A percentile compares a stretch with the other conserved stretches of the same genome.
Evolutionary conservation across 1,284 basidiomycete genomes (phyloP).

Genomic region (Microstroma glucosiphilum): DNA sequence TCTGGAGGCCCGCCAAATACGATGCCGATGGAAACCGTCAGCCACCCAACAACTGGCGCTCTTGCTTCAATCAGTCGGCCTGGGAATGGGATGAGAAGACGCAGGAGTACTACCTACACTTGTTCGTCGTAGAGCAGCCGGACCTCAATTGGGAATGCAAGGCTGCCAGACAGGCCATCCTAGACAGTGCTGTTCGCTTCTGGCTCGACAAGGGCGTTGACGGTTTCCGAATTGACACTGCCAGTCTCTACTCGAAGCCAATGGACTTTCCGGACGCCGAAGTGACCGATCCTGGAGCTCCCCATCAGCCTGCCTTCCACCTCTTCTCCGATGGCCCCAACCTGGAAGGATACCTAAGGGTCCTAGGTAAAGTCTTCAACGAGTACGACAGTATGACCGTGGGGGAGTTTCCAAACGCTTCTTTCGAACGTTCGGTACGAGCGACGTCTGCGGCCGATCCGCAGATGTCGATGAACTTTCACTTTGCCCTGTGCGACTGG

Average conservation of each 20-base stretch:
- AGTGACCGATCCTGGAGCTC: conserved; percentile 54
- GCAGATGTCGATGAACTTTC: conserved; percentile 58
- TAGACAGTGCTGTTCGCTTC: conserved; percentile 62
- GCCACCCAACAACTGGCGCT: conserved; percentile 65
- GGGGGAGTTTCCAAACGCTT: conserved; percentile 57
- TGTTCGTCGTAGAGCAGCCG: conserved; percentile 60
- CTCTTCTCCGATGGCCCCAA: conserved; percentile 38
- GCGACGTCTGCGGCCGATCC: conserved; percentile 55
- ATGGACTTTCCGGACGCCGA: conserved; percentile 46
- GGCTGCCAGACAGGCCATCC: conserved; percentile 57
- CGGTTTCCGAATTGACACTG: conserved; percentile 58
- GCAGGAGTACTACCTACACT: conserved; percentile 68
- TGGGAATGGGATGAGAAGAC: conserved; percentile 68
- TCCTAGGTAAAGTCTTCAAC: conserved; percentile 57
- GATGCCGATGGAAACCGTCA: conserved; percentile 53
- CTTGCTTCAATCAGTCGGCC: conserved; percentile 52
- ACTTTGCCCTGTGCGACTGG: conserved; percentile 62
- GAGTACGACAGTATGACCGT: conserved; percentile 60
- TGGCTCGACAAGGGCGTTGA: conserved; percentile 70
- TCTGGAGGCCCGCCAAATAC: conserved; percentile 64
- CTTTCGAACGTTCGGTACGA: conserved; percentile 38
- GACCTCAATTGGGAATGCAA: conserved; percentile 73
- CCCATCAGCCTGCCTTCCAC: conserved; percentile 60
- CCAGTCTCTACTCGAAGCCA: conserved; percentile 43
- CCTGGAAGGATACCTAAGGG: conserved; percentile 64